Conservation (phyloP, 805 yeast species). For the Yarrowia sp. region DNA sequence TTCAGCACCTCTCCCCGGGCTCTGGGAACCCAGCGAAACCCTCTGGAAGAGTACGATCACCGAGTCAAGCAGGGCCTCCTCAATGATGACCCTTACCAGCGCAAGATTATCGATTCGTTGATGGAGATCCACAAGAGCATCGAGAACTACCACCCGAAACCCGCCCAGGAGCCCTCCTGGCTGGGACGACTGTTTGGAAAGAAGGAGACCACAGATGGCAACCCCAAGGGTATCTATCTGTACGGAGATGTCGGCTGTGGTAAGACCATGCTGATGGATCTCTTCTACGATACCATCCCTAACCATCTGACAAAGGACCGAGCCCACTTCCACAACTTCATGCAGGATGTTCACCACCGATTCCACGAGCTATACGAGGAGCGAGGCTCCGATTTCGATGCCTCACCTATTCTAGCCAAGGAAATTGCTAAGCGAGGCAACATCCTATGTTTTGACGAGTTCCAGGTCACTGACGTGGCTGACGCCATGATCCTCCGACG, state of each 20-base stretch:
- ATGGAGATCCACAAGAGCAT: slow-evolving; percentile 58
- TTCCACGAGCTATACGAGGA: slow-evolving; percentile 67
- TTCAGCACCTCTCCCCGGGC: background rate
- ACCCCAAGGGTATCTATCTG: slow-evolving; percentile 69
- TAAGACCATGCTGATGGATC: slow-evolving; percentile 96
- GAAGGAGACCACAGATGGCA: slow-evolving; percentile 24
- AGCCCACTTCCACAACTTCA: slow-evolving; percentile 93
- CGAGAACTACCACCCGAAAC: slow-evolving; percentile 52
- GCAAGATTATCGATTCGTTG: slow-evolving; percentile 61
- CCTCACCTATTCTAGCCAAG: slow-evolving; percentile 77
- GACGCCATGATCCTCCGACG: slow-evolving; percentile 95
- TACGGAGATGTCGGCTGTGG: slow-evolving; percentile 99
- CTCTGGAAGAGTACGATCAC: slow-evolving; percentile 38
- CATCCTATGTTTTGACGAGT: slow-evolving; percentile 90
- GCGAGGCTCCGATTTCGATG: slow-evolving; percentile 72
- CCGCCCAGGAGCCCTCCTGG: slow-evolving; percentile 43
- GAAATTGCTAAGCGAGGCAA: slow-evolving; percentile 75
- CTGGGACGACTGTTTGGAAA: slow-evolving; percentile 22
- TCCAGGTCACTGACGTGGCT: slow-evolving; percentile 97
- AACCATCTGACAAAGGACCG: slow-evolving; percentile 69
- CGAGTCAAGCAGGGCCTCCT: slow-evolving; percentile 36
- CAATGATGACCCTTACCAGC: slow-evolving; percentile 74
- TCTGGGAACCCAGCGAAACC: slow-evolving; percentile 28
- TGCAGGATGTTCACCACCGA: slow-evolving; percentile 89
- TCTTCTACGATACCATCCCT: slow-evolving; percentile 84